Conservation (phyloP, 176 grass and related monocot species). For the Zoysia japonica region DNA sequence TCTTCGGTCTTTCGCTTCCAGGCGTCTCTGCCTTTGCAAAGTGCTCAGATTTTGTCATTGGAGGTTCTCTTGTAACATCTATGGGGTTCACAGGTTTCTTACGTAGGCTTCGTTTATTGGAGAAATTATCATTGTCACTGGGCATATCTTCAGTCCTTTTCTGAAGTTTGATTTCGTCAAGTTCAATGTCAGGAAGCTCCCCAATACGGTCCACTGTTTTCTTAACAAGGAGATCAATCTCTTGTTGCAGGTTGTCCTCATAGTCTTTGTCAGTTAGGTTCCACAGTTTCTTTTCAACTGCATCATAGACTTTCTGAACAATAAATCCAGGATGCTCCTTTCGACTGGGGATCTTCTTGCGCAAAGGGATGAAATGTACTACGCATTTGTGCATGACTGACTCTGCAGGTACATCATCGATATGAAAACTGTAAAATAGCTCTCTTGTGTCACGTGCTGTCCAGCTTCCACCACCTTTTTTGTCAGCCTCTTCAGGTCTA, state of each 20-base stretch:
- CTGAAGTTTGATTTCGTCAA: background rate
- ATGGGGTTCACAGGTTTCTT: conserved; percentile 56
- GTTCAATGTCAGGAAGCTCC: conserved; percentile 64
- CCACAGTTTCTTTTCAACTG: conserved; percentile 80
- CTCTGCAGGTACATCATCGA: conserved; percentile 88
- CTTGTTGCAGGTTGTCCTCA: conserved; percentile 80
- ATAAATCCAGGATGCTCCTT: conserved; percentile 90
- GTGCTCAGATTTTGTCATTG: conserved; percentile 43
- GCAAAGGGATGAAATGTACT: conserved; percentile 87
- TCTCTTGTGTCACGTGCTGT: conserved; percentile 79
- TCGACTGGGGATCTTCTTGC: conserved; percentile 81
- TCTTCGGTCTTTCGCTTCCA: conserved; percentile 64
- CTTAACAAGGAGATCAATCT: conserved; percentile 82
- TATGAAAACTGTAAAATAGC: conserved; percentile 96
- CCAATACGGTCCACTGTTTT: conserved; percentile 79
- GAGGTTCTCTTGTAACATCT: conserved; percentile 63
- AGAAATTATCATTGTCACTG: conserved; percentile 54
- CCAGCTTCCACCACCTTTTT: conserved; percentile 84
- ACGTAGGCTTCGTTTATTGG: conserved; percentile 54
- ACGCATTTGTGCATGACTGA: conserved; percentile 98
- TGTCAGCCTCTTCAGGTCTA: conserved; percentile 93
- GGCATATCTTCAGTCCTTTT: conserved; percentile 39
- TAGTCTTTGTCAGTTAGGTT: conserved; percentile 95
- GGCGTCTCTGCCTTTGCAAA: conserved; percentile 79
- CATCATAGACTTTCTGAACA: conserved; percentile 93